phyloP scores from a whole-genome alignment of 2,329 filamentous ascomycete genomes.

The Diplodia mutila region DNA sequence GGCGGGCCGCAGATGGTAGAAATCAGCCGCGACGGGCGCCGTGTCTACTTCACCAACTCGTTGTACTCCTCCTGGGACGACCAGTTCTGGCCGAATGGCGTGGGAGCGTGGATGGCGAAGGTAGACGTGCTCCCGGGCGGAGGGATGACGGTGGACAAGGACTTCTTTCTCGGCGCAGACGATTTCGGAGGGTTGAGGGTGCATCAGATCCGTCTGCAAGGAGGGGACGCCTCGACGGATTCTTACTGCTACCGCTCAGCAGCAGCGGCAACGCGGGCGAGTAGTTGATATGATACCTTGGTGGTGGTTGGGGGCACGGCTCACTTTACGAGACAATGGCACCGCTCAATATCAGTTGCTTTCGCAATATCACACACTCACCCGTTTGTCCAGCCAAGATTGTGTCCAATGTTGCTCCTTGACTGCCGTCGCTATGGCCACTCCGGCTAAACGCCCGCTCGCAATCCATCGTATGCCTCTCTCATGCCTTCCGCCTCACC shows the following conservation, averaged over 20 bases:
- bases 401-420: background rate
- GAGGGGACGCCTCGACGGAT: conserved; percentile 3
- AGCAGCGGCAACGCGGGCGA: too few species aligned
- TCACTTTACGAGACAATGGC: background rate
- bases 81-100: background rate
- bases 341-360: background rate
- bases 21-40: background rate
- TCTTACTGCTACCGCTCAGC: conserved; percentile 2
- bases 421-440: background rate
- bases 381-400: background rate
- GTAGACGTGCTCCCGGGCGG: background rate
- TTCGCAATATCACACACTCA: background rate
- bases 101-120: conserved; percentile 2
- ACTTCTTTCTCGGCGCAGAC: background rate
- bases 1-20: conserved; percentile 6
- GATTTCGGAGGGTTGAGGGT: conserved; percentile 7
- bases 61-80: background rate
- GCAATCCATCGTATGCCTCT: background rate
- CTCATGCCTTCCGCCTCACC: background rate
- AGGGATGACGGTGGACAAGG: background rate
- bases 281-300: background rate
- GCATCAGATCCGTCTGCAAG: background rate
- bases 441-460: background rate
- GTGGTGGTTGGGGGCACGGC: too few species aligned
- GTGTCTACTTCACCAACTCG: conserved; percentile 3